These are phyloP conservation scores for Gynandropsis gynandra DNA, from an alignment of 345 rosid species.

Conservation along the genomic window DNA sequence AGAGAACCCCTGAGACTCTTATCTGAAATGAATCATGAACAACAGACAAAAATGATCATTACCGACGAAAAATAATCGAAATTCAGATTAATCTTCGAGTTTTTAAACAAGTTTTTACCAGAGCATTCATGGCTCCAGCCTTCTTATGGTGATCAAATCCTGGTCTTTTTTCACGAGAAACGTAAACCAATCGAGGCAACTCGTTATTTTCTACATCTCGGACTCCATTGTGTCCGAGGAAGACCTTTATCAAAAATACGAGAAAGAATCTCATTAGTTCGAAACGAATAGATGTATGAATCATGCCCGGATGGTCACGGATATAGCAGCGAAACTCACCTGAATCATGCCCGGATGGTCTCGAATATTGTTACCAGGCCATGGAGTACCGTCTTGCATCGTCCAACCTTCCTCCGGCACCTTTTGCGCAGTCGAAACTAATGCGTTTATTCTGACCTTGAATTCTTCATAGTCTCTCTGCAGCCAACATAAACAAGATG, in stretches of 20 bases:
- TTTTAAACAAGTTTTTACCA: slow-evolving; percentile 40
- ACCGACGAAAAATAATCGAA: not conserved
- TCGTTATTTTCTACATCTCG: slow-evolving; percentile 74
- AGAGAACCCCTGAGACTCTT: slow-evolving; percentile 92
- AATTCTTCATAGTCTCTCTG: slow-evolving; percentile 99
- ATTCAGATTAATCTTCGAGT: not conserved
- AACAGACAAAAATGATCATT: not conserved
- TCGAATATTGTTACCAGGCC: slow-evolving; percentile 94
- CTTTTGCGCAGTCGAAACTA: slow-evolving; percentile 94
- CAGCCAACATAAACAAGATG: not conserved
- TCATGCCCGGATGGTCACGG: too few species aligned
- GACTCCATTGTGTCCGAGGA: slow-evolving; percentile 83
- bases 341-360: slow-evolving; percentile 99
- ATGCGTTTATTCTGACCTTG: slow-evolving; percentile 78
- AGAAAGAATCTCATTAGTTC: too few species aligned
- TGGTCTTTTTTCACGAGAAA: slow-evolving; percentile 98
- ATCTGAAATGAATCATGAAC: slow-evolving; percentile 38
- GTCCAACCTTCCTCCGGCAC: slow-evolving; percentile 99
- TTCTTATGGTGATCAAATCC: slow-evolving; percentile 98
- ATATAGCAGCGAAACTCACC: slow-evolving; percentile 45
- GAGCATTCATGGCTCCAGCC: slow-evolving; percentile 98
- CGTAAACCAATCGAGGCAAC: slow-evolving; percentile 87
- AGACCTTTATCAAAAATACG: slow-evolving; percentile 44
- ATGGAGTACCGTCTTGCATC: slow-evolving; percentile 99
- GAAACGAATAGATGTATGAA: too few species aligned